Evolutionary conservation across 306 rosid genomes (phyloP).

Genomic region (Casuarina equisetifolia): DNA sequence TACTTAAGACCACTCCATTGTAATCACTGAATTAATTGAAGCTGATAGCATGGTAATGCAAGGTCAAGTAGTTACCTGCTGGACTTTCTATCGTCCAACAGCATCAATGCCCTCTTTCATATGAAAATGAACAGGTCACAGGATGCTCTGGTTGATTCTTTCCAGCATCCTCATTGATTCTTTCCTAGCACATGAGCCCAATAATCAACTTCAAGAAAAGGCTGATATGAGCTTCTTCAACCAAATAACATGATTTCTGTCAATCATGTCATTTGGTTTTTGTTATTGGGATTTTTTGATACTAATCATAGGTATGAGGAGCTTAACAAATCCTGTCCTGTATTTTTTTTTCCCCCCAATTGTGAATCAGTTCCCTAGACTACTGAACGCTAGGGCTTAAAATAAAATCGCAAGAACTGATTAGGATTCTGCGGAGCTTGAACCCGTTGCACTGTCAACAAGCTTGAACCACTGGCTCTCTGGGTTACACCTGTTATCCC

Average conservation of each 20-base stretch:
- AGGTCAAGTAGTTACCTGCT: background rate
- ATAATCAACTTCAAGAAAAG: background rate
- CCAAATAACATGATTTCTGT: background rate
- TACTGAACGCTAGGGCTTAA: too few relatives aligned
- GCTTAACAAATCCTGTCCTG: background rate
- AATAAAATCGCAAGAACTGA: too few relatives aligned
- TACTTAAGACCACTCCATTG: background rate
- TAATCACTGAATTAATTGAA: background rate
- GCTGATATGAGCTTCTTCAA: background rate
- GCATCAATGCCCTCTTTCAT: background rate
- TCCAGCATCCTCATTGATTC: background rate
- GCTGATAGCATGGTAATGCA: background rate
- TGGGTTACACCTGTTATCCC: slow-evolving; percentile 57
- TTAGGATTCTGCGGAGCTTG: slow-evolving; percentile 15
- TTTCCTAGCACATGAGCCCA: background rate
- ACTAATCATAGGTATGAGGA: background rate
- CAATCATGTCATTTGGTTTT: too few relatives aligned
- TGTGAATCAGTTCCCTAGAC: too few relatives aligned
- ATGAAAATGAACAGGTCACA: background rate
- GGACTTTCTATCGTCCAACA: background rate
- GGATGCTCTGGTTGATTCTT: background rate
- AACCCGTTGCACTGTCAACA: slow-evolving; percentile 51
- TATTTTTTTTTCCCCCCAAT: background rate
- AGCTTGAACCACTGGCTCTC: slow-evolving; percentile 85
- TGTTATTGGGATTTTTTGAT: too few relatives aligned